Evolutionary conservation across 306 rosid genomes (phyloP).

Genomic region (Lotus japonicus): DNA sequence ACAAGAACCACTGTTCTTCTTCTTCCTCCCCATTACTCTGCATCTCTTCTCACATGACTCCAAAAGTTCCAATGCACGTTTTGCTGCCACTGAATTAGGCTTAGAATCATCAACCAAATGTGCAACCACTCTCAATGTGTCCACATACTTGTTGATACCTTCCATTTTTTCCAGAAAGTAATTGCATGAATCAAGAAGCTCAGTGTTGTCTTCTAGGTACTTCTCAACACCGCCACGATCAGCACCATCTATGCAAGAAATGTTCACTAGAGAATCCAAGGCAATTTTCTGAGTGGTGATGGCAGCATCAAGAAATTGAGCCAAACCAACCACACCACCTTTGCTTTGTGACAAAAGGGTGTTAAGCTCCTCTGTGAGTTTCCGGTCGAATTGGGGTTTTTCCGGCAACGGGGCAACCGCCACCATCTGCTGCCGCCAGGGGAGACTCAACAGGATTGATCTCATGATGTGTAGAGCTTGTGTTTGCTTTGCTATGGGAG

Average conservation of each 20-base stretch:
- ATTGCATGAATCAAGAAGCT: constrained; percentile 42
- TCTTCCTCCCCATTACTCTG: not conserved
- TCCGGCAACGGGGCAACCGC: constrained; percentile 31
- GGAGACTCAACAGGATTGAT: constrained; percentile 25
- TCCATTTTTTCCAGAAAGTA: constrained; percentile 29
- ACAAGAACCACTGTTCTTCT: constrained; percentile 1
- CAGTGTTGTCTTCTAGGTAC: constrained; percentile 34
- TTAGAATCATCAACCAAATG: constrained; percentile 22
- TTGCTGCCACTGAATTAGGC: not conserved
- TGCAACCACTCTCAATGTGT: constrained; percentile 21
- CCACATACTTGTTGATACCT: constrained; percentile 18
- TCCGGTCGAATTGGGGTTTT: constrained; percentile 14
- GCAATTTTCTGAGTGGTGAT: constrained; percentile 37
- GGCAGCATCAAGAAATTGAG: constrained; percentile 33
- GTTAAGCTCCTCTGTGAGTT: constrained; percentile 27
- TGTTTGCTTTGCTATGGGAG: not conserved
- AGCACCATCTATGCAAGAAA: not conserved
- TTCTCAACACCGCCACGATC: constrained; percentile 20
- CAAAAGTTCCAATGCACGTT: constrained; percentile 26
- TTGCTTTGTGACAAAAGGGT: constrained; percentile 1
- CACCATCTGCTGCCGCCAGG: constrained; percentile 4
- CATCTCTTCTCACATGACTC: constrained; percentile 27
- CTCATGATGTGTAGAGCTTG: constrained; percentile 11
- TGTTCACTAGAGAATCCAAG: constrained; percentile 14
- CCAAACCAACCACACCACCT: constrained; percentile 12